A percentile compares a stretch with the other conserved stretches of the same genome.
These are phyloP conservation scores for Agrocybe pediades DNA, from an alignment of 768 basidiomycete species.

Conservation along the genomic window DNA sequence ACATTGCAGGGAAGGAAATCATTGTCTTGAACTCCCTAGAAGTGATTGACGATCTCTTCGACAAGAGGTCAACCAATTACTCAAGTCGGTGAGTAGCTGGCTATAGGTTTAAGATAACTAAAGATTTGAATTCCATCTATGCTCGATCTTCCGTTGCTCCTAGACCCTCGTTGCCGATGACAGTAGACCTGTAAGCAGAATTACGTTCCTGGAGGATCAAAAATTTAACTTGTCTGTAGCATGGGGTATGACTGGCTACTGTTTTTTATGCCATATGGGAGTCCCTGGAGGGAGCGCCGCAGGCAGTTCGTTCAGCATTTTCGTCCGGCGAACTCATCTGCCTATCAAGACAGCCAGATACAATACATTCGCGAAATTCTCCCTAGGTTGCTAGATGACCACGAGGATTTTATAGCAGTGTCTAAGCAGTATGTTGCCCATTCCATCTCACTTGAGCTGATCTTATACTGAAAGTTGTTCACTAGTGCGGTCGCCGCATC, in stretches of 20 bases:
- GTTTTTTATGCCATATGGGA: conserved; percentile 36
- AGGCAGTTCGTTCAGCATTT: conserved; percentile 37
- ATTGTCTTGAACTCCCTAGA: conserved; percentile 37
- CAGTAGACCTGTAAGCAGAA: conserved; percentile 13
- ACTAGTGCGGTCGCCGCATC: conserved; percentile 38
- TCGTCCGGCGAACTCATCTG: conserved; percentile 18
- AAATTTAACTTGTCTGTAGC: conserved; percentile 21
- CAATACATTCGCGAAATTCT: conserved; percentile 30
- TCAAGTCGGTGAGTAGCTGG: conserved; percentile 32
- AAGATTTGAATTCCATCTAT: neutral
- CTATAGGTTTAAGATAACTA: no score
- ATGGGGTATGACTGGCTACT: conserved; percentile 41
- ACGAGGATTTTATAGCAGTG: conserved; percentile 35
- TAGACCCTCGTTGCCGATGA: conserved; percentile 29
- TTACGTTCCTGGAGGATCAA: neutral
- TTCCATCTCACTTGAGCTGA: neutral
- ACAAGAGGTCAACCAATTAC: conserved; percentile 42
- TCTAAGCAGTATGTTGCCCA: conserved; percentile 33
- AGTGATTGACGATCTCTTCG: conserved; percentile 39
- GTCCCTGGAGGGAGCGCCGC: conserved; percentile 38
- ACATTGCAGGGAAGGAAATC: conserved; percentile 30
- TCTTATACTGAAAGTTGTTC: neutral
- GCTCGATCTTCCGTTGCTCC: neutral
- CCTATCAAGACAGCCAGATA: conserved; percentile 28
- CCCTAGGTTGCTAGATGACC: conserved; percentile 28